Base-by-base conservation (phyloP, 2,329 filamentous ascomycete genomes). In the Curvularia verruculosa region DNA sequence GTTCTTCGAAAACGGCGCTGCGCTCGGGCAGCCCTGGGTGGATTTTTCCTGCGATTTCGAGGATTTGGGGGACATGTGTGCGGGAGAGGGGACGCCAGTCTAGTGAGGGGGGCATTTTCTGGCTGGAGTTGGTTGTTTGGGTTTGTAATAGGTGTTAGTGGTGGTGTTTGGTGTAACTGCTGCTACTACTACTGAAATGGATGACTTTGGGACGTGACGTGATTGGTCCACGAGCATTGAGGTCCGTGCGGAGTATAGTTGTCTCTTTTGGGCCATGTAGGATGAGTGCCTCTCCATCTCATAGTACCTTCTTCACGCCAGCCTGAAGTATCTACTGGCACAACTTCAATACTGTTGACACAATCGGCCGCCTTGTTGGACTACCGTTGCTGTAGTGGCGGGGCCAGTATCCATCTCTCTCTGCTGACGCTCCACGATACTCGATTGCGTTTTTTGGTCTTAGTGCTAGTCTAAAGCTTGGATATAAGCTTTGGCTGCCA, bases 1-100 rank as follows among this genome's bases (percentile, higher is more conserved):
- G 59, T 31, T 67, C 63, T 19, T 52, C 43, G 23, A 67, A 67
- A 19, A 67, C 61, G 47, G 59, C 37, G 10, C 29, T 10, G 49
- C 56, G 50, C 50, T 67, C 65, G 13, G 58, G 58, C n/a, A 67
- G 61, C 23, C 39, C 56, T 19, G 55, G 49, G 21, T 67, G 65
- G 29, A 67, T 49, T n/a, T n/a, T 47, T 1, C 49, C 23, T 5
- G 62, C 58, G 10, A 65, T 47, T 18, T 24, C 29, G 9, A 61
- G 26, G 31, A 65, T 53, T 36, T n/a, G 29, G 1, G 26, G 2
- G 9, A 59, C 54, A n/a, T 61, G 52, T 31, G 24, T 36, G 1
- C 23, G 23, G n/a, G 59, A 52, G 8, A 64, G 40, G 8, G 15
- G 9, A 28, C 56, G 56, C 61, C 61, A 64, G 34, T 34, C 23